These are phyloP conservation scores for Globisporangium canariense DNA, from an alignment of 352 stramenopile genomes.

Conservation along the genomic window DNA sequence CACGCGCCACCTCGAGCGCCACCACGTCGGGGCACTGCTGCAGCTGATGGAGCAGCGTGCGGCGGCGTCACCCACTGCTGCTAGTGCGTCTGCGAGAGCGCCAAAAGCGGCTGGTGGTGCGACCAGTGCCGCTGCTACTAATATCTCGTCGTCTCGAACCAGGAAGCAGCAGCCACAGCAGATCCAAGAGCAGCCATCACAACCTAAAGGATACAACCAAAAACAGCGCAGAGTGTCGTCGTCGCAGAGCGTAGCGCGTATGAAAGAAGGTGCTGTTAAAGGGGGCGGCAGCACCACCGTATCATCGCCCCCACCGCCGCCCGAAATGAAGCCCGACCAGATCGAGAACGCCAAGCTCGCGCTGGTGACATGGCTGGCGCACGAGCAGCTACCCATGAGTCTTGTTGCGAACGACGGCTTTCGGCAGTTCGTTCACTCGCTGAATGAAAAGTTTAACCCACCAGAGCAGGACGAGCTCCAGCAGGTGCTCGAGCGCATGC, in stretches of 20 bases:
- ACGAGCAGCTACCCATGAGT: conserved; percentile 40
- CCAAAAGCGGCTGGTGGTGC: conserved; percentile 6
- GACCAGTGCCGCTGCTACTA: background rate
- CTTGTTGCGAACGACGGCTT: conserved; percentile 41
- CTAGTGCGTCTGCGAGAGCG: conserved; percentile 9
- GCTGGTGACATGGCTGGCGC: conserved; percentile 38
- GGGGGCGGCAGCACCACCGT: background rate
- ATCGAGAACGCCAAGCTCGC: conserved; percentile 26
- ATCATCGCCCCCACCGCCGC: background rate
- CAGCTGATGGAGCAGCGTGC: conserved; percentile 50
- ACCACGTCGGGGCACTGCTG: conserved; percentile 42
- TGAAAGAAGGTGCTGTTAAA: background rate
- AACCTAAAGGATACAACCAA: background rate
- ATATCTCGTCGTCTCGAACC: conserved; percentile 2
- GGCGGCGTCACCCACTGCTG: conserved; percentile 18
- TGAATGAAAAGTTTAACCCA: conserved; percentile 34
- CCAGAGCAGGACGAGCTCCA: conserved; percentile 28
- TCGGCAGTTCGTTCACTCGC: conserved; percentile 27
- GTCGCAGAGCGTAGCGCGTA: background rate
- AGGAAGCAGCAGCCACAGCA: conserved; percentile 10
- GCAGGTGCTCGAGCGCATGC: conserved; percentile 22
- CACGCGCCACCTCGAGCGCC: conserved; percentile 54
- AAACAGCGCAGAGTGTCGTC: background rate
- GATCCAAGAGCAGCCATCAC: background rate
- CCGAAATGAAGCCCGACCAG: conserved; percentile 2